phyloP scores from a whole-genome alignment of 768 basidiomycete species.

The Calocybe indica region DNA sequence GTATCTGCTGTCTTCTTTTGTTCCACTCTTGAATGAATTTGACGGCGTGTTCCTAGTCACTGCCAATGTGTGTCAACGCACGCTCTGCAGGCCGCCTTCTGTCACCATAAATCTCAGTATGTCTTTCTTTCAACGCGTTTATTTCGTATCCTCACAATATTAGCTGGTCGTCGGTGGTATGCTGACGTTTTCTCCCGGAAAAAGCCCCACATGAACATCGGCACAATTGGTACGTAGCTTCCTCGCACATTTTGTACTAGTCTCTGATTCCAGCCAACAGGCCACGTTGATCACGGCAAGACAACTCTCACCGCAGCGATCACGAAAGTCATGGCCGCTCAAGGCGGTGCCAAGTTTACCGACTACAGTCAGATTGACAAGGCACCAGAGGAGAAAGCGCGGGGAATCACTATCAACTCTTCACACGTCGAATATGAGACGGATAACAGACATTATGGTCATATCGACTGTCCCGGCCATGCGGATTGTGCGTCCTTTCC shows the following conservation, averaged over 20 bases:
- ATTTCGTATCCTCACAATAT: background rate
- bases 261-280: slow-evolving; percentile 25
- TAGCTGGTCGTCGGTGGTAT: slow-evolving; percentile 62
- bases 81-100: slow-evolving; percentile 18
- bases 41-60: slow-evolving; percentile 7
- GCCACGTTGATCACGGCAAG: slow-evolving; percentile 98
- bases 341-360: slow-evolving; percentile 80
- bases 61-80: slow-evolving; percentile 33
- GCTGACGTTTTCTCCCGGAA: slow-evolving; percentile 71
- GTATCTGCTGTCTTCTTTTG: slow-evolving; percentile 22
- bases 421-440: slow-evolving; percentile 99
- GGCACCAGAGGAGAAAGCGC: slow-evolving; percentile 98
- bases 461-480: slow-evolving; percentile 97
- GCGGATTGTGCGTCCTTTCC: slow-evolving; percentile 69
- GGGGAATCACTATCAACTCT: slow-evolving; percentile 99
- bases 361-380: slow-evolving; percentile 98
- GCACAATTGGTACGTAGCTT: slow-evolving; percentile 69
- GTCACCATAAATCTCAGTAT: slow-evolving; percentile 16
- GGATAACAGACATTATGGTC: slow-evolving; percentile 83
- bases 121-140: slow-evolving; percentile 10
- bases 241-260: background rate
- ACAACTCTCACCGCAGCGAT: slow-evolving; percentile 95
- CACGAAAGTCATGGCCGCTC: slow-evolving; percentile 83
- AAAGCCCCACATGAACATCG: slow-evolving; percentile 94
- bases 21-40: background rate